Conservation (phyloP, 495 filamentous ascomycete genomes). For the Stereocaulon alpinum region DNA sequence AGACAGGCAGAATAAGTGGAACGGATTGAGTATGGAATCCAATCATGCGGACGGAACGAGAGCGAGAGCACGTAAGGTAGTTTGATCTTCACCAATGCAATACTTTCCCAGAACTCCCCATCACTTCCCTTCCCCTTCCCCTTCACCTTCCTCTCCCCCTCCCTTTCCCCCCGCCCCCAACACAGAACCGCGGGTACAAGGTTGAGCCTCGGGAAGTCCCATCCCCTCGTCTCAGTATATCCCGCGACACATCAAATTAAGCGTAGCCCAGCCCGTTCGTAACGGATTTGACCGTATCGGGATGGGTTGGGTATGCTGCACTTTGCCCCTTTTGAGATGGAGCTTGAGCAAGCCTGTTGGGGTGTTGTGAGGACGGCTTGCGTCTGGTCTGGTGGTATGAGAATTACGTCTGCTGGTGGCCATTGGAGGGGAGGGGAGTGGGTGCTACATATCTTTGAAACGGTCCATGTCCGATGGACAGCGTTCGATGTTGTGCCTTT, state of each 20-base stretch:
- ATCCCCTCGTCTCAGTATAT: slow-evolving; percentile 53
- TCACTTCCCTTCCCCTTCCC: too few relatives aligned
- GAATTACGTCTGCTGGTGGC: not conserved
- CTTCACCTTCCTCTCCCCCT: not conserved
- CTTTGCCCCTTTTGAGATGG: not conserved
- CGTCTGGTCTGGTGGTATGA: not conserved
- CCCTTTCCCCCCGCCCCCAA: not conserved
- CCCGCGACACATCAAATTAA: slow-evolving; percentile 42
- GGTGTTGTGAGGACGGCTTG: slow-evolving; percentile 11
- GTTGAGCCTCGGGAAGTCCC: slow-evolving; percentile 48
- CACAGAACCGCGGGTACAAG: slow-evolving; percentile 27
- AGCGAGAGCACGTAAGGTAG: too few relatives aligned
- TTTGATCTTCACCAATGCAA: too few relatives aligned
- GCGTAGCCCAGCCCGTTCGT: slow-evolving; percentile 5
- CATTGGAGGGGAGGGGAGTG: too few relatives aligned
- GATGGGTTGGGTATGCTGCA: not conserved
- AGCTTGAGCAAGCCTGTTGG: too few relatives aligned
- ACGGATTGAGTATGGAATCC: too few relatives aligned
- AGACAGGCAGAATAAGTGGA: too few relatives aligned
- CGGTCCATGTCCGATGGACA: too few relatives aligned
- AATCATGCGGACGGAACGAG: too few relatives aligned
- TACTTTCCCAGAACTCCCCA: too few relatives aligned
- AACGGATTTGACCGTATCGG: slow-evolving; percentile 19
- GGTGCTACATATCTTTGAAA: not conserved
- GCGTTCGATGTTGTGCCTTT: too few relatives aligned